Base-by-base conservation (phyloP, 2,329 filamentous ascomycete genomes). In the Fusarium veterinarium region DNA sequence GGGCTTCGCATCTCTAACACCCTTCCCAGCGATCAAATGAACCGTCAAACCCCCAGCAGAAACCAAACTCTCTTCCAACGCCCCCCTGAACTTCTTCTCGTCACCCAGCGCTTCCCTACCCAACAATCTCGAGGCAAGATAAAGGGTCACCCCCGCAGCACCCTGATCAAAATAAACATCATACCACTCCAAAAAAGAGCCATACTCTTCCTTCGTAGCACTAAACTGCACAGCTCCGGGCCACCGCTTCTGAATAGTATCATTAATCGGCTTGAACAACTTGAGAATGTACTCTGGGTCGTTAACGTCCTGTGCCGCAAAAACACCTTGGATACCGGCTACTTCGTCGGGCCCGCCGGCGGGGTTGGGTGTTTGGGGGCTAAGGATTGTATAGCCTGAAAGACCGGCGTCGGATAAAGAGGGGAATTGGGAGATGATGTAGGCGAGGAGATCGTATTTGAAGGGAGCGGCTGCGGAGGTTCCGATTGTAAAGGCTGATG, bases 351-450 rank as follows among this genome's bases (percentile, higher is more conserved):
- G 79, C 1, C 74, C 56, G 5, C 78, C 79, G 1, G 79, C 73
- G 60, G 55, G 77, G 37, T 84, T 85, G 0, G 80, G 79, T 1
- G 81, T 79, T 20, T 69, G 59, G 2, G 60, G 61, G 1, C 80
- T 79, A 31, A 90, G 78, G 30, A 76, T 76, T 35, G 84, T 83
- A 73, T 87, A 88, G 4, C 85, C 85, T 17, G 86, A 86, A 11
- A 89, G 81, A 8, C 89, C 89, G 0, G 83, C 83, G 25, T 87
- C 85, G 13, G 83, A 83, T 0, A 90, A 80, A 0, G 79, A 73
- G 0, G 88, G 86, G 11, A 88, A 82, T 14, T 81, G 78, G 0
- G 83, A 82, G 8, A 88, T 80, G 58, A 87, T 81, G 28, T 84
- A 85, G 2, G 83, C 80, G 3, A 89, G 78, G 2, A 87, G 81